Base-by-base conservation (phyloP, 768 basidiomycete species). In the Lactifluus rugatus region DNA sequence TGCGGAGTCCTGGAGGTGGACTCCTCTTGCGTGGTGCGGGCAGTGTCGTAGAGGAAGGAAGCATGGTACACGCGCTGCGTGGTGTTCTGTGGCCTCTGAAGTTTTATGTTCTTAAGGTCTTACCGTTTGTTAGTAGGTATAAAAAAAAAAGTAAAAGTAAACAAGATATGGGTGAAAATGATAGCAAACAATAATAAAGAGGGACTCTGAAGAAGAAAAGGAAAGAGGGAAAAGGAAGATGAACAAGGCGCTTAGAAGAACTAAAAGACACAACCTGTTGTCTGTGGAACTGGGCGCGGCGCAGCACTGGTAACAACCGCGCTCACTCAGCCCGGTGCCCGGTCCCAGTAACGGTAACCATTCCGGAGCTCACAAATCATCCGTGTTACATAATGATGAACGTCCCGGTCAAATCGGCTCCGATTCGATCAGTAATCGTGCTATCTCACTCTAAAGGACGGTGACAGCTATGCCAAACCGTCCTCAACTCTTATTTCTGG, bases 391-490 rank as follows among this genome's bases (percentile, higher is more conserved):
- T 25, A 23, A 8, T 23, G 6, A 16, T 17, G n/a, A 10, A 9
- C 2, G 0, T 19, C 21, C 52, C 50, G 58, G 31, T 48, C 45
- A 46, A 25, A 56, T 52, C 41, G 16, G n/a, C 50, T 28, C 37
- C 37, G 37, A 39, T 39, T 16, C n/a, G n/a, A n/a, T n/a, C n/a
- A n/a, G n/a, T n/a, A n/a, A n/a, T n/a, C n/a, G n/a, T n/a, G n/a
- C n/a, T n/a, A n/a, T n/a, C n/a, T n/a, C n/a, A n/a, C n/a, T n/a
- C n/a, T n/a, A n/a, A n/a, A n/a, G n/a, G n/a, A n/a, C n/a, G n/a
- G n/a, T n/a, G n/a, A n/a, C n/a, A n/a, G n/a, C n/a, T 16, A 26
- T 84, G 82, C 78, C 79, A 48, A 85, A 84, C 75, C 70, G 68
- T 56, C 67, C 71, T 58, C 85, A 87, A 65, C 58, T 75, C 51